Base-by-base conservation (phyloP, 805 yeast genomes). In the Dipodascus albidus region DNA sequence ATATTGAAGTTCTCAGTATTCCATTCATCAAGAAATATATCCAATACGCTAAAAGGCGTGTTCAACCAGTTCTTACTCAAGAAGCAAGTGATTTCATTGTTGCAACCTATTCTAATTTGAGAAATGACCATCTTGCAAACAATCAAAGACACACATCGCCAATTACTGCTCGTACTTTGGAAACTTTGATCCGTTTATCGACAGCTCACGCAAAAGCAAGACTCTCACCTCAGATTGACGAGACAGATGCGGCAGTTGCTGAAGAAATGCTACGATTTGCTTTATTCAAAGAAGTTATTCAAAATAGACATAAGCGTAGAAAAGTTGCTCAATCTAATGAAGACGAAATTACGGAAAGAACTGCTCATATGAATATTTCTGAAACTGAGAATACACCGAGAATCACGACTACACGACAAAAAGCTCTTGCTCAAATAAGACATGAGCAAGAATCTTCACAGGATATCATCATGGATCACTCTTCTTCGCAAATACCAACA, bases 181-280 rank as follows among this genome's bases (percentile, higher is more conserved):
- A 91, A 70, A 91, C 99, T 0, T 74, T 91, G 59, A 91, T 91
- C 67, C 95, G 99, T 75, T 74, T 91, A 55, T 76, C 97, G 0
- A 87, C 97, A 1, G 98, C 99, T 0, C 98, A 93, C 69, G 98
- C 98, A 9, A 91, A 93, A 67, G 87, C 91, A n/a, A 78, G 98
- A 60, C 73, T 93, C 54, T 85, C 95, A 21, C 80, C 78, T 60
- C 76, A 79, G 1, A 84, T 93, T 17, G 87, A 83, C 31, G 76
- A 77, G 20, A 76, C 75, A 58, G 99, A 93, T 68, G 96, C 96
- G 1, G 70, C 74, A 58, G 84, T 86, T 41, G 99, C 99, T 2
- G 91, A 87, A 60, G 83, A 83, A 60, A 69, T 93, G 64, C 73
- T 93, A 58, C 78, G 95, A 63, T 93, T 79, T 67, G 91, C 98